Evolutionary conservation across 2,329 filamentous ascomycete species (phyloP).

Genomic region (Bipolaris oryzae): DNA sequence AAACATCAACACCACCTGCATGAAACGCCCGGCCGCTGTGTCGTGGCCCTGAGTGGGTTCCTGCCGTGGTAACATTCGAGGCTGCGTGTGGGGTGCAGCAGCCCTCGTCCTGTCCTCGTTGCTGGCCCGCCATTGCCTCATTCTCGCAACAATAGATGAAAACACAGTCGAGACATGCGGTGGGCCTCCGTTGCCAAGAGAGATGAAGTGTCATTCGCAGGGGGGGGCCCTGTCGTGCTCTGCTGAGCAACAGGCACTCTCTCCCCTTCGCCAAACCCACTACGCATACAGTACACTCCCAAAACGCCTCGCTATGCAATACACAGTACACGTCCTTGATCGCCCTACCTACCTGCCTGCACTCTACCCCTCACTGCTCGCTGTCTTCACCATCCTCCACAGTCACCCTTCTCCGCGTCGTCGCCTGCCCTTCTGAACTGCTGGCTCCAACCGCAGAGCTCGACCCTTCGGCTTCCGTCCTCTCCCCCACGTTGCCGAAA

Average conservation of each 20-base stretch:
- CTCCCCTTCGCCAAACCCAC: conserved; percentile 3
- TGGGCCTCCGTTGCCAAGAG: conserved; percentile 14
- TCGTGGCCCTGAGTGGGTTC: conserved; percentile 7
- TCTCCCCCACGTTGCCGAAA: conserved; percentile 39
- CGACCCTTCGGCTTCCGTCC: conserved; percentile 35
- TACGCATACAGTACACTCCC: conserved; percentile 14
- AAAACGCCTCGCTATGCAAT: conserved; percentile 50
- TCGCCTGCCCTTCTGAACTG: conserved; percentile 28
- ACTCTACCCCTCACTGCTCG: conserved; percentile 20
- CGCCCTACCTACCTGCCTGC: too few relatives aligned
- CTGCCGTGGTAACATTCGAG: conserved; percentile 9
- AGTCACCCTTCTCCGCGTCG: conserved; percentile 36
- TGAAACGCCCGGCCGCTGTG: conserved; percentile 21
- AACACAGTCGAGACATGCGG: conserved; percentile 11
- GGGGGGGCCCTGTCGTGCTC: conserved; percentile 11
- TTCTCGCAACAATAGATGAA: conserved; percentile 1
- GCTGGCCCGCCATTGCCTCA: conserved; percentile 16
- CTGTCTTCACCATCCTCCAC: conserved; percentile 44
- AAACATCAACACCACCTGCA: conserved; percentile 5
- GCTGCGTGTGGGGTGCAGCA: conserved; percentile 9
- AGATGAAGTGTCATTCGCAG: conserved; percentile 16
- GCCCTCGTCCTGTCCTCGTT: conserved; percentile 14
- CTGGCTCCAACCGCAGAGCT: conserved; percentile 38
- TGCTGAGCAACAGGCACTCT: neutral
- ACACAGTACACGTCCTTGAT: conserved; percentile 6